Evolutionary conservation across 2,329 filamentous ascomycete genomes (phyloP), one percentile per base, ranked within the genome.

Genomic region (Cadophora sp.): DNA sequence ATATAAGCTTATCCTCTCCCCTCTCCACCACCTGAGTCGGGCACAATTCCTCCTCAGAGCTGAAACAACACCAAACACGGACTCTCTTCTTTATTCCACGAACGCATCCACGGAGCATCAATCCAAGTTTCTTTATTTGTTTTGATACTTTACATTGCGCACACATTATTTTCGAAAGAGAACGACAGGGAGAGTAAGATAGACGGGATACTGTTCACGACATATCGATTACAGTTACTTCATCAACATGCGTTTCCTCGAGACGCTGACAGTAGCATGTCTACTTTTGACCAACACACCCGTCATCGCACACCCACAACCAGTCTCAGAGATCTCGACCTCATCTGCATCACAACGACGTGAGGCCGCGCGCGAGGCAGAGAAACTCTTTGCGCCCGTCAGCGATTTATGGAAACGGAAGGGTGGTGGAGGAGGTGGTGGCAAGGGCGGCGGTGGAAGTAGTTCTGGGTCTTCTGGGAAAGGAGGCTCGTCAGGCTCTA

Each of bases 321-420:
- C 66, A 19, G 58, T 71, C 48, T 29, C 60, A 26, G 71, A 72
- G 22, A 63, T 60, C 6, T 68, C 72, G 56, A 55, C 43, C 1
- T 48, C 43, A n/a, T 48, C 43, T 48, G 43, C 43, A 48, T 4
- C 74, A 26, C 16, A 69, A 11, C 46, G 65, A 55, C 71, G 74
- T 62, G 73, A 74, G 62, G 50, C 62, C 4, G 51, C 26, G 27
- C 34, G 53, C 56, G 62, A 63, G 40, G 62, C 62, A n/a, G 55
- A 67, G 11, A 31, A 31, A 31, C 27, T 66, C 14, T 62, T 62
- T 29, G 60, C 58, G 37, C 72, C 72, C 31, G 62, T 64, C 6
- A 67, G 62, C 64, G 82, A 87, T 37, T 78, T 89, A 26, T 88
- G 82, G 80, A 89, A 88, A 81, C 83, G 88, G 71, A 86, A 86